Base-by-base conservation (phyloP, 768 basidiomycete species). In the Rhodotorula babjevae region DNA sequence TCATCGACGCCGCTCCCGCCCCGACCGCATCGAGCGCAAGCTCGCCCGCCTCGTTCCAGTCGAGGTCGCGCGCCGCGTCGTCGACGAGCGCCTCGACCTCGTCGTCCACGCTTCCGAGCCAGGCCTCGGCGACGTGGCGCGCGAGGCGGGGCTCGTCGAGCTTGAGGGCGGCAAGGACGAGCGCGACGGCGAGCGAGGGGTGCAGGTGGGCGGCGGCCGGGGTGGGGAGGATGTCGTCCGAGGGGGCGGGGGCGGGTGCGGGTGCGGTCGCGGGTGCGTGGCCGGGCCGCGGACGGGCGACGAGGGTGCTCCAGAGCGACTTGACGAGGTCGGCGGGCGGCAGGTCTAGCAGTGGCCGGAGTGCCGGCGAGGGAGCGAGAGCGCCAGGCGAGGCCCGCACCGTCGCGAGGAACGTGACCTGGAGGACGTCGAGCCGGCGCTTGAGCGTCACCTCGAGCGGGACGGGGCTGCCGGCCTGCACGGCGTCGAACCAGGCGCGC, bases 321-420 rank as follows among this genome's bases (percentile, higher is more conserved):
- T 50, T 16, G 47, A 76, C 25, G 62, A 76, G 68, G 11, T 57
- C 12, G 9, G 15, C 53, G 16, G 71, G 55, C 16, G 57, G 11
- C 3, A 67, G 65, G 1, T 56, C 40, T 65, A 72, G 65, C 6
- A 76, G 65, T 21, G 49, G 52, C 4, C 44, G 18, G 58, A 72
- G 56, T 8, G 44, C 8, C 0, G 33, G 18, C 3, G 33, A 9
- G 4, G 42, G 40, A 7, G 47, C 52, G 8, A 42, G 59, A 19
- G 65, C 56, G 36, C 57, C 29, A 36, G 68, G 46, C 18, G 65
- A 63, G 3, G 74, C 42, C 61, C 62, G 68, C 33, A 72, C 59
- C 16, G 74, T 76, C 25, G 74, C 74, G 65, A 76, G 62, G 58
- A 76, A 64, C 27, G 74, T 76, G 40, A 72, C 52, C 15, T 49